Base-by-base conservation (phyloP, 1,284 basidiomycete genomes). In the Grifola frondosa region DNA sequence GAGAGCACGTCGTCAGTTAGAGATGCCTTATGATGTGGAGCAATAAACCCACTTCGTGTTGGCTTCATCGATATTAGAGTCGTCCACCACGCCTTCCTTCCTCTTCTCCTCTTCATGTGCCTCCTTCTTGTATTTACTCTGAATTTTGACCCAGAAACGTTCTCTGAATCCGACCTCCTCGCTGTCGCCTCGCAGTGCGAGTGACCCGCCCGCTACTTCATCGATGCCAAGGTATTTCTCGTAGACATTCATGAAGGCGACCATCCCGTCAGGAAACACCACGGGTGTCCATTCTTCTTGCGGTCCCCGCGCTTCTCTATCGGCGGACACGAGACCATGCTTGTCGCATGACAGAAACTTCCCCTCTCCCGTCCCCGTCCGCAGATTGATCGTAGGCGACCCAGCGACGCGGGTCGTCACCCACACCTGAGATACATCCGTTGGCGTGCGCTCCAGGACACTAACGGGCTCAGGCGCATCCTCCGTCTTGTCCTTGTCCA, bases 251-350 rank as follows among this genome's bases (percentile, higher is more conserved):
- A 83, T 81, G 62, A 91, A 89, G 3, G 86, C 85, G 32, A 85
- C 80, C 84, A 88, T 87, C 33, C 86, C 86, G 54, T 84, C 84
- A 4, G 84, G 78, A 17, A 89, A 64, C 46, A 89, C 71, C 20
- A 88, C 74, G 3, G 87, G 84, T 3, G 84, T 85, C 88, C 88
- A 93, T 62, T 91, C 88, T 62, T 94, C 90, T 62, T 92, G 88
- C 6, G 87, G 83, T 2, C 91, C 90, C 30, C 90, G 76, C 7
- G 89, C 89, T 59, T 91, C 91, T 42, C 86, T 72, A 58, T 91
- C 85, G 28, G 88, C 85, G 49, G 83, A 80, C 9, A 93, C 84
- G 13, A 90, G 65, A 2, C 91, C 91, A 56, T 90, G 81, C 47
- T 83, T 77, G 66, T 93, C 88, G 63, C 85, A 88, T 13, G 88